Percentiles rank a stretch among this genome's conserved stretches.
phyloP scores from a whole-genome alignment of 2,329 filamentous ascomycete species.

The Phyllosticta citrichinensis region DNA sequence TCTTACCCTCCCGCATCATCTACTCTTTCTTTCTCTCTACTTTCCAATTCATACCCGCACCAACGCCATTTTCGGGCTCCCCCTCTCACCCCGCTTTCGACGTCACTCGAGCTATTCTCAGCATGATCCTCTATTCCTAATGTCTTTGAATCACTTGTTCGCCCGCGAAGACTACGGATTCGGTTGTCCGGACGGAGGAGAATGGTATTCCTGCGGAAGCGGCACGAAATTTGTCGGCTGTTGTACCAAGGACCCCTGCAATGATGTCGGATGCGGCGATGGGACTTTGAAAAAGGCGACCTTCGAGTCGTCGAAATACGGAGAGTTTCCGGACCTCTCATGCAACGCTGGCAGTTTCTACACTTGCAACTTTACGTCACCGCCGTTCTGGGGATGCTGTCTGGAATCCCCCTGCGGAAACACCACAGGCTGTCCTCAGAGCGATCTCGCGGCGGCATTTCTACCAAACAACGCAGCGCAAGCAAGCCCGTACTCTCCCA shows the following conservation, averaged over 20 bases:
- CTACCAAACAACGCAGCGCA: constrained; percentile 17
- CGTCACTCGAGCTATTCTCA: neutral
- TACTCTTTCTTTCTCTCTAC: neutral
- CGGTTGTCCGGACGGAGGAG: constrained; percentile 24
- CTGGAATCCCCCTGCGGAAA: constrained; percentile 24
- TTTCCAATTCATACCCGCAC: neutral
- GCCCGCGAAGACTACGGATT: constrained; percentile 18
- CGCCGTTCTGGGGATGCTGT: constrained; percentile 32
- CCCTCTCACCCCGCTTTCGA: neutral
- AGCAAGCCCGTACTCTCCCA: constrained; percentile 14
- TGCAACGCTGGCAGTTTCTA: constrained; percentile 26
- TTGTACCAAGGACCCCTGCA: constrained; percentile 29
- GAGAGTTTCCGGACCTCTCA: constrained; percentile 22
- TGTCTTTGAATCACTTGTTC: neutral
- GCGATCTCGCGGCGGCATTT: constrained; percentile 19
- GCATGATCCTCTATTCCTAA: neutral
- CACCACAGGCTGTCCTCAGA: constrained; percentile 18
- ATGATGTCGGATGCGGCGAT: constrained; percentile 24
- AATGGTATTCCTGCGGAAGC: constrained; percentile 26
- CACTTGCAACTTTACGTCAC: constrained; percentile 21
- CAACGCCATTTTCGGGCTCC: neutral
- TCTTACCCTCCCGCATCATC: neutral
- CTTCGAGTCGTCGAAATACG: constrained; percentile 24
- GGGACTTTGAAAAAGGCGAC: constrained; percentile 22
- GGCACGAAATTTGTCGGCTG: constrained; percentile 31